phyloP scores from a whole-genome alignment of 208 protist genomes.

The Perkinsela sp. region DNA sequence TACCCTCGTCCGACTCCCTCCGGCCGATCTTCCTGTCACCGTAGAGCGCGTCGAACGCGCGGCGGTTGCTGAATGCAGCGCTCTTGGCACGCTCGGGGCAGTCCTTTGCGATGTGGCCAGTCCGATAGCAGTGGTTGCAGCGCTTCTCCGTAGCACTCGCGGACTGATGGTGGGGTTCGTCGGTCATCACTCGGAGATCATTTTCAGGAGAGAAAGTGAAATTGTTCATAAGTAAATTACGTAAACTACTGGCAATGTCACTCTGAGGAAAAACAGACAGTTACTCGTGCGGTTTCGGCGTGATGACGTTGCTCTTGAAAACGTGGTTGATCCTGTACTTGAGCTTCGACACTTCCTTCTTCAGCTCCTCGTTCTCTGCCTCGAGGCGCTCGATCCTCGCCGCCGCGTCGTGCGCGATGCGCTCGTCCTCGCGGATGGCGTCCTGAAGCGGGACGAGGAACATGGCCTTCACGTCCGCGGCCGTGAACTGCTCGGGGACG shows the following conservation, averaged over 20 bases:
- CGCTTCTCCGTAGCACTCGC: neutral
- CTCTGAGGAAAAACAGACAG: too few species aligned
- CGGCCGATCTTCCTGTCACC: neutral
- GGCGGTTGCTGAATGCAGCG: neutral
- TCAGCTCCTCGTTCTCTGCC: neutral
- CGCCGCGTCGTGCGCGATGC: neutral
- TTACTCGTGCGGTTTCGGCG: neutral
- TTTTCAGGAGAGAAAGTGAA: too few species aligned
- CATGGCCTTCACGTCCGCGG: neutral
- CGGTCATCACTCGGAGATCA: too few species aligned
- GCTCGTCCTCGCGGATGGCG: neutral
- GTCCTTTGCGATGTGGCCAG: neutral
- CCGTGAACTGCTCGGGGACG: neutral
- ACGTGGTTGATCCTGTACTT: neutral
- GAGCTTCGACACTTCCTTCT: neutral
- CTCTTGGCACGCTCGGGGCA: neutral
- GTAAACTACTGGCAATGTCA: too few species aligned
- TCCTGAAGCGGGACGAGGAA: neutral
- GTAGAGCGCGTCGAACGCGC: neutral
- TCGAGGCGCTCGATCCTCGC: neutral
- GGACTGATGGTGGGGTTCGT: too few species aligned
- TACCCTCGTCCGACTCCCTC: neutral
- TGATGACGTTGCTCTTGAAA: neutral
- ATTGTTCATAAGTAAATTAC: too few species aligned
- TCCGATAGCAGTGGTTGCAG: neutral